Evolutionary conservation across 2,329 filamentous ascomycete species (phyloP).

Genomic region (Cordyceps cateniannulata): DNA sequence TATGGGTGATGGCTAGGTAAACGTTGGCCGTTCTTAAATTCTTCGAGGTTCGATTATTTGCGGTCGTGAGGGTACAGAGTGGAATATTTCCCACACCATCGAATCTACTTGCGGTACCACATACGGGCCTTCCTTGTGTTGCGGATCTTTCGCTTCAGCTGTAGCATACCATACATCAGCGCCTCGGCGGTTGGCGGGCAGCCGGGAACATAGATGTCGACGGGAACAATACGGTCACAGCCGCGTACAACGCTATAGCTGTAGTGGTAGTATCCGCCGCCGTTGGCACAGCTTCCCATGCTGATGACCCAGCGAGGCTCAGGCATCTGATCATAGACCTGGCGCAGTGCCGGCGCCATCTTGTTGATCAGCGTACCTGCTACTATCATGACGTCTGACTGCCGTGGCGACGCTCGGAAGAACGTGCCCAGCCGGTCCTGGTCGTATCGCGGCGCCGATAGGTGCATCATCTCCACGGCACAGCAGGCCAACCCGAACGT

Average conservation of each 20-base stretch:
- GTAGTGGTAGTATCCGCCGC: conserved; percentile 83
- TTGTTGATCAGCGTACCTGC: conserved; percentile 92
- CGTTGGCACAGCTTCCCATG: conserved; percentile 81
- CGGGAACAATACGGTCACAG: conserved; percentile 70
- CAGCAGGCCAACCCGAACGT: conserved; percentile 86
- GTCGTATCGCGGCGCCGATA: conserved; percentile 82
- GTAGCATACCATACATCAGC: conserved; percentile 66
- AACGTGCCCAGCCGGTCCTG: conserved; percentile 85
- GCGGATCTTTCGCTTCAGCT: conserved; percentile 71
- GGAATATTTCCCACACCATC: too few relatives aligned
- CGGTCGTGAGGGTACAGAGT: too few relatives aligned
- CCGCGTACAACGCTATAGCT: conserved; percentile 71
- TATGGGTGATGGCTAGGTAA: too few relatives aligned
- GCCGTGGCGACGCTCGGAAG: conserved; percentile 80
- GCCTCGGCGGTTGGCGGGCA: conserved; percentile 59
- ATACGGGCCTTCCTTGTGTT: conserved; percentile 48
- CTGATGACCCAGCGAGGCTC: conserved; percentile 80
- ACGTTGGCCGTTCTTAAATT: too few relatives aligned
- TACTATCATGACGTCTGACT: conserved; percentile 90
- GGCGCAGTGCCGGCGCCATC: conserved; percentile 85
- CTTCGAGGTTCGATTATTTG: too few relatives aligned
- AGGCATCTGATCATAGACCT: conserved; percentile 94
- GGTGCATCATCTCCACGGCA: conserved; percentile 88
- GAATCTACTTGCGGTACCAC: conserved; percentile 50
- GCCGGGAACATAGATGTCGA: conserved; percentile 74